phyloP scores from a whole-genome alignment of 1,139 yeast genomes.

The Kluyveromyces marxianus region DNA sequence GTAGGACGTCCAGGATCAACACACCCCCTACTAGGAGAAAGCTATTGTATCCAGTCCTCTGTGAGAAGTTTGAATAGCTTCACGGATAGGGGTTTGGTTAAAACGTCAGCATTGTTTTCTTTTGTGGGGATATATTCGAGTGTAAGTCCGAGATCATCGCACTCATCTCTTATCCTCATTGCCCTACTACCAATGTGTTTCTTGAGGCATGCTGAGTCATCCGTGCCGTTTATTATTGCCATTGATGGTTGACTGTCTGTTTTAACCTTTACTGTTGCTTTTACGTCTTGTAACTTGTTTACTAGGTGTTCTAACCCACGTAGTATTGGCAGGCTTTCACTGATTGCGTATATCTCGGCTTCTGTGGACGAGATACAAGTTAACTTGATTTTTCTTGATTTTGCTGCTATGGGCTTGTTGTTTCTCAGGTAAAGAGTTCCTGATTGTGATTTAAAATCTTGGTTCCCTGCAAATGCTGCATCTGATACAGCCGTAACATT shows the following conservation, averaged over 20 bases:
- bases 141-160: background rate
- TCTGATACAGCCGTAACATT: background rate
- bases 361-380: slow-evolving; percentile 8
- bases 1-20: background rate
- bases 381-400: slow-evolving; percentile 2
- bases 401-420: slow-evolving; percentile 4
- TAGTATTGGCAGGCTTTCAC: slow-evolving; percentile 2
- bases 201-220: slow-evolving; percentile 4
- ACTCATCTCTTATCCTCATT: slow-evolving; percentile 7
- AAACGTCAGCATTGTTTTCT: slow-evolving; percentile 8
- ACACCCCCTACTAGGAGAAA: slow-evolving; percentile 1
- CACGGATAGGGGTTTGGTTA: slow-evolving; percentile 10
- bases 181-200: slow-evolving; percentile 9
- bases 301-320: slow-evolving; percentile 2
- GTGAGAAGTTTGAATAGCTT: slow-evolving; percentile 4
- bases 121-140: slow-evolving; percentile 7
- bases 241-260: slow-evolving; percentile 8
- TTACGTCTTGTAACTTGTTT: background rate
- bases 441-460: background rate
- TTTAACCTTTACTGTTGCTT: background rate
- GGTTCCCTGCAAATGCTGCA: slow-evolving; percentile 1
- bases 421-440: background rate
- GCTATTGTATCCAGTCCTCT: slow-evolving; percentile 5
- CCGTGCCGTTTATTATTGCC: slow-evolving; percentile 1
- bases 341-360: slow-evolving; percentile 7